These are phyloP conservation scores for Cudoniella acicularis DNA, from an alignment of 495 filamentous ascomycete species.

Conservation along the genomic window DNA sequence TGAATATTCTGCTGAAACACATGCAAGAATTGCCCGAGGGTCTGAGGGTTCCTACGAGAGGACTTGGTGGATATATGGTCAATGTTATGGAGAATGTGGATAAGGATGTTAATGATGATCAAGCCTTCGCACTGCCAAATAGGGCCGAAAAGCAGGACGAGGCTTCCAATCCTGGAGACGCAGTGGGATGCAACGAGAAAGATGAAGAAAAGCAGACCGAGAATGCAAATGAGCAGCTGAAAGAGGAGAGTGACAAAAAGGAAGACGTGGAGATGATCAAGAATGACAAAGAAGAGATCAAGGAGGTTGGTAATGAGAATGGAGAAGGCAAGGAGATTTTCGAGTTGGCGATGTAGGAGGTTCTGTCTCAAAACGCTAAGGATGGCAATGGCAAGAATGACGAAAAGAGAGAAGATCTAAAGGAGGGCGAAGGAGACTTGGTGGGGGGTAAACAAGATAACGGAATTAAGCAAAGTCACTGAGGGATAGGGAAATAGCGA, in stretches of 20 bases:
- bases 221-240: no score
- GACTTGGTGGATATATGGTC: background rate
- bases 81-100: background rate
- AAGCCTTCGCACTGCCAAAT: no score
- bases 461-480: background rate
- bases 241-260: no score
- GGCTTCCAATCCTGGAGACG: no score
- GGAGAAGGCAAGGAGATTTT: background rate
- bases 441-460: background rate
- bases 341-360: background rate
- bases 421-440: background rate
- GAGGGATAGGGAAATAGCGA: no score
- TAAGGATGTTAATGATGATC: background rate
- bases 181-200: no score
- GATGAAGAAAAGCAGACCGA: no score
- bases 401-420: background rate
- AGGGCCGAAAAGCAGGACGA: no score
- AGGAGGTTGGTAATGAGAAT: background rate
- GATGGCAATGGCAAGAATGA: background rate
- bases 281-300: no score
- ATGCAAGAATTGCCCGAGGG: background rate
- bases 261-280: no score
- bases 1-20: background rate
- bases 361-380: background rate
- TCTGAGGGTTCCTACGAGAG: background rate